phyloP scores from a whole-genome alignment of 2,329 filamentous ascomycete species.

The Colletotrichum graminicola region DNA sequence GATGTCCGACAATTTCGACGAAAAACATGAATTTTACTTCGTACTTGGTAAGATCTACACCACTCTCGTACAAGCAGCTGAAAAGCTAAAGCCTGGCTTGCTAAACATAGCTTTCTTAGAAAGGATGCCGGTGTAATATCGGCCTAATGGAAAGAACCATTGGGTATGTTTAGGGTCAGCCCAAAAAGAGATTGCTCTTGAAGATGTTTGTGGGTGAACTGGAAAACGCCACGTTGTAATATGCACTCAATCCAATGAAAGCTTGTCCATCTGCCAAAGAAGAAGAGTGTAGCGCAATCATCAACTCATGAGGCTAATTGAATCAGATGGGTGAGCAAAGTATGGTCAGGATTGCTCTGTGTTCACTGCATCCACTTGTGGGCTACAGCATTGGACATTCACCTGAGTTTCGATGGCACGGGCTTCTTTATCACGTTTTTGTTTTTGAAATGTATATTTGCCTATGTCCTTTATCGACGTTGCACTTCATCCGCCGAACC shows the following conservation, averaged over 20 bases:
- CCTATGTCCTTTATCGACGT: no score
- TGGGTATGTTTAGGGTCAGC: neutral
- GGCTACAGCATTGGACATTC: neutral
- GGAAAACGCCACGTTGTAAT: neutral
- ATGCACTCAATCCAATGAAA: no score
- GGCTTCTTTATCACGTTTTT: neutral
- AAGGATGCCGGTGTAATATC: neutral
- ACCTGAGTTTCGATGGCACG: neutral
- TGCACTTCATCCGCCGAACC: neutral
- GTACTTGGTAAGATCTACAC: neutral
- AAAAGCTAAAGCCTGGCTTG: neutral
- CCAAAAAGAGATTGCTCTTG: no score
- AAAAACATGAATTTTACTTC: neutral
- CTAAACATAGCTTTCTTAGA: neutral
- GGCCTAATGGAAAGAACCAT: neutral
- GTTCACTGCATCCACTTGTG: neutral
- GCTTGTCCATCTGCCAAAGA: no score
- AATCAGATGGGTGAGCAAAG: neutral
- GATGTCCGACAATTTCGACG: neutral
- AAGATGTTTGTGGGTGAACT: neutral
- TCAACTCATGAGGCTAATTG: neutral
- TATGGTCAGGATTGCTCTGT: neutral
- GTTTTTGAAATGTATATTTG: neutral
- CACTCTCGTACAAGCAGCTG: no score
- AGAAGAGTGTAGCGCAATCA: neutral